phyloP scores from a whole-genome alignment of 345 rosid species.

The Camelina neglecta region DNA sequence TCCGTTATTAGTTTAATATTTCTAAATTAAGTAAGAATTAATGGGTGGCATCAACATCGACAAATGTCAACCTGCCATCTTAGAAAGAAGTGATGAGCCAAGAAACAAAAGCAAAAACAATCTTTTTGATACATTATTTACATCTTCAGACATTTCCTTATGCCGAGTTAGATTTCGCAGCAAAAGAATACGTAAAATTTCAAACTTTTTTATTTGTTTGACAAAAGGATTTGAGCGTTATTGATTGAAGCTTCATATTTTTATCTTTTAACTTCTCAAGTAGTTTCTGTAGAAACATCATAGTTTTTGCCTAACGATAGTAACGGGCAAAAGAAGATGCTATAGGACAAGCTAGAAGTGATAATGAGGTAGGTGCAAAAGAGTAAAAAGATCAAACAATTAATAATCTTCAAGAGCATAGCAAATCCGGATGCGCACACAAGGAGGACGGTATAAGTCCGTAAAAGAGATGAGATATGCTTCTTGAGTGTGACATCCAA shows the following conservation, averaged over 20 bases:
- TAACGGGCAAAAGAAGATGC: conserved; percentile 27
- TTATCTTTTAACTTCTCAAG: background rate
- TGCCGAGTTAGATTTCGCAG: background rate
- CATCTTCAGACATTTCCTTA: background rate
- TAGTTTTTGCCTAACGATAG: background rate
- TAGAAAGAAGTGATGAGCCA: conserved; percentile 7
- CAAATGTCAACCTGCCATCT: conserved; percentile 22
- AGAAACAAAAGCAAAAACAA: conserved; percentile 12
- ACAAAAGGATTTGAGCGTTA: background rate
- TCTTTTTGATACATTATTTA: background rate
- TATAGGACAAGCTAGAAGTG: conserved; percentile 10
- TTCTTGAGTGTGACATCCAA: conserved; percentile 33
- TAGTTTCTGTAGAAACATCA: background rate
- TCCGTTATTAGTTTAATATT: conserved; percentile 22
- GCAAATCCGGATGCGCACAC: conserved; percentile 22
- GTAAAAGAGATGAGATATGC: conserved; percentile 22
- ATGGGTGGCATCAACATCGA: conserved; percentile 21
- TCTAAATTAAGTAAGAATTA: conserved; percentile 16
- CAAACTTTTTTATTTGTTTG: background rate
- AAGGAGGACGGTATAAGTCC: conserved; percentile 29
- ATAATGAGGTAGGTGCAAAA: conserved; percentile 38
- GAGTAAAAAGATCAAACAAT: background rate
- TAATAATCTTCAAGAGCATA: background rate
- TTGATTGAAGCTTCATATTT: background rate
- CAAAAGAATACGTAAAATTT: background rate